phyloP scores from a whole-genome alignment of 2,329 filamentous ascomycete genomes.

The Emericellopsis cladophorae region DNA sequence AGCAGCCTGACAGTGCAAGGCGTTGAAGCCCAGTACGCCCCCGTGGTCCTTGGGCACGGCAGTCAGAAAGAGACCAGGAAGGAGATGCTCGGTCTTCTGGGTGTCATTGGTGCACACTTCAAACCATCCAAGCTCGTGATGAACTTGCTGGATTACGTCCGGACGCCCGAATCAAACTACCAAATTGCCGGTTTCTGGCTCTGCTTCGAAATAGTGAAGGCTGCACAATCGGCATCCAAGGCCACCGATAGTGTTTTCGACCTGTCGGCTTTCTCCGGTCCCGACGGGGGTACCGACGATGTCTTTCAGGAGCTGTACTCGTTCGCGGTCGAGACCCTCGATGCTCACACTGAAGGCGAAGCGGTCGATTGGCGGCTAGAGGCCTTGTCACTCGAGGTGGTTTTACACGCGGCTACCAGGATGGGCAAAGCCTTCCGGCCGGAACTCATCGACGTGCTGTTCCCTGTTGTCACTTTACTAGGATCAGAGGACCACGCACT shows the following conservation, averaged over 20 bases:
- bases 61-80: constrained; percentile 51
- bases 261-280: constrained; percentile 22
- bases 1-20: background rate
- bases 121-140: constrained; percentile 48
- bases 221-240: constrained; percentile 33
- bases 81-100: constrained; percentile 45
- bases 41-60: constrained; percentile 49
- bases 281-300: constrained; percentile 27
- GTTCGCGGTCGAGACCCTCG: constrained; percentile 51
- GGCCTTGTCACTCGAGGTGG: constrained; percentile 68
- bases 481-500: constrained; percentile 57
- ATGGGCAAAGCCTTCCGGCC: constrained; percentile 58
- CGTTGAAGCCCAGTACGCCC: constrained; percentile 31
- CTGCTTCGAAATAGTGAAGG: constrained; percentile 57
- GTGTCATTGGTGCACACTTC: constrained; percentile 41
- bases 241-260: constrained; percentile 57
- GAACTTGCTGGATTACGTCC: constrained; percentile 52
- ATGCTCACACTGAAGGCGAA: constrained; percentile 34
- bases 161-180: constrained; percentile 41
- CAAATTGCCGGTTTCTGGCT: constrained; percentile 71
- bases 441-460: constrained; percentile 83
- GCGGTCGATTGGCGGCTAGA: constrained; percentile 57
- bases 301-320: constrained; percentile 55
- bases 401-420: constrained; percentile 62
- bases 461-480: constrained; percentile 80